A percentile compares a stretch with the other conserved stretches of the same genome.
Evolutionary conservation across 176 grass and related monocot species (phyloP).

Genomic region (bread wheat (Triticum aestivum)): IWGSC_CS_RefSeq_v2.1 NC_057800.1:722009941-722010440

Average conservation of each 20-base stretch:
- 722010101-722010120: conserved; percentile 89
- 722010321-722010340: background rate
- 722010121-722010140: conserved; percentile 91
- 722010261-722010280: conserved; percentile 98
- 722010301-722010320: background rate
- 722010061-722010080: conserved; percentile 82
- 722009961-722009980: conserved; percentile 60
- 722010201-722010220: conserved; percentile 91
- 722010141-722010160: conserved; percentile 95
- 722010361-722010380: background rate
- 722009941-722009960: background rate
- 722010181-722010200: conserved; percentile 91
- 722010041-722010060: conserved; percentile 83
- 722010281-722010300: conserved; percentile 76
- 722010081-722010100: conserved; percentile 71
- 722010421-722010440: background rate
- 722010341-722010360: background rate
- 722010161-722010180: conserved; percentile 93
- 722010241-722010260: conserved; percentile 91
- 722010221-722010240: conserved; percentile 96
- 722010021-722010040: conserved; percentile 84
- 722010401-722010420: background rate
- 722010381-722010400: background rate
- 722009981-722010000: conserved; percentile 75
- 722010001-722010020: conserved; percentile 73